Evolutionary conservation across 345 rosid genomes (phyloP), one percentile per base, ranked within the genome.

Genomic region (Populus davidiana): DNA sequence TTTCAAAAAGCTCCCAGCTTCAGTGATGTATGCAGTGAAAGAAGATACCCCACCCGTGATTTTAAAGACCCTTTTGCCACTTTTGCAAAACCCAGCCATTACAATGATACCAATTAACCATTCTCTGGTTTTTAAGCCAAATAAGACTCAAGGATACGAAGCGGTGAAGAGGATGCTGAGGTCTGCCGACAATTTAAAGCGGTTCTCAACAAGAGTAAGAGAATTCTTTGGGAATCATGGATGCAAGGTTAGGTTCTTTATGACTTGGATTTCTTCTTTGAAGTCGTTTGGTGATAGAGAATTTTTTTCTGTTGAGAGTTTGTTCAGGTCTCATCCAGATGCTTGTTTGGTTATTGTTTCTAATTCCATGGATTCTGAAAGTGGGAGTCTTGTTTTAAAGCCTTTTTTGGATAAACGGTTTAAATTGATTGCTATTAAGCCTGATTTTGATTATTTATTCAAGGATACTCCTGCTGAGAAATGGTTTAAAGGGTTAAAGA

Each of bases 231-330:
- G 80, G 21, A 85, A 83, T 20, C 83, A 90, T 10, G 77, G 78
- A 2, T 96, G 99, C 65, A 85, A 89, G 84, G 80, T 85, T 52
- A 79, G 85, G 71, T 89, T 96, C 85, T 96, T 96, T 87, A 92
- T 96, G 96, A 96, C 98, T 3, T 92, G 98, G 98, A 96, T 93
- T 79, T 90, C 96, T 43, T 84, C 93, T 11, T 63, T 87, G 0
- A 86, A 86, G 27, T 86, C 92, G 44, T 91, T 92, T 71, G 88
- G 94, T 70, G 86, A 85, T 5, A 70, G 97, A 73, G 99, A 93
- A 50, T 25, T 78, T 36, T 80, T 93, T 71, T 82, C 84, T 1
- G 33, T 93, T 14, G 93, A 96, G 82, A 91, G 93, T 63, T 74
- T 93, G 75, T 92, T 92, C 81, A 87, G 86, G 43, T 87, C 86